Evolutionary conservation across 2,329 filamentous ascomycete genomes (phyloP).

Genomic region (Lasiodiplodia citricola): DNA sequence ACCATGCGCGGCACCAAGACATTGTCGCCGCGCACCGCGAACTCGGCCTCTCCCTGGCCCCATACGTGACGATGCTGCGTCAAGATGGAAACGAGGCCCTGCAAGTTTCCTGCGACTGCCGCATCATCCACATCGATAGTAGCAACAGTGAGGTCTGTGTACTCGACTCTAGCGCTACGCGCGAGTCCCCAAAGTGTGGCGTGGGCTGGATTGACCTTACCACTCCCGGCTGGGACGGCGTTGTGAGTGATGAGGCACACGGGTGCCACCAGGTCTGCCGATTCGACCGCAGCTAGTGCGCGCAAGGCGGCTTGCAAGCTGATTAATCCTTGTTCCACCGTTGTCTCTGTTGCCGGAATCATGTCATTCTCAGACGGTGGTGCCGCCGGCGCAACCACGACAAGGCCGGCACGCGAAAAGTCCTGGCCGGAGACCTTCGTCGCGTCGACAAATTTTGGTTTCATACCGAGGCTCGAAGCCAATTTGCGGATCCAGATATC

Average conservation of each 20-base stretch:
- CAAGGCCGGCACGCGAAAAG: background rate
- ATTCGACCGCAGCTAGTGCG: background rate
- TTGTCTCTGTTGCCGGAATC: background rate
- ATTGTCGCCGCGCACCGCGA: background rate
- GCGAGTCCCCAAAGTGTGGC: background rate
- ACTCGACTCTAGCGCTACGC: background rate
- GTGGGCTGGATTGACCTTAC: background rate
- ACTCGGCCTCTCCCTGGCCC: background rate
- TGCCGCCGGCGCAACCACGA: background rate
- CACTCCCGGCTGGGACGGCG: background rate
- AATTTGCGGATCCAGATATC: too few species aligned
- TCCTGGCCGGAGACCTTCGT: too few species aligned
- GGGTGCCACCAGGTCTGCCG: background rate
- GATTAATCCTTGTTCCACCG: background rate
- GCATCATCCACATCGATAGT: background rate
- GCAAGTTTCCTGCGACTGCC: background rate
- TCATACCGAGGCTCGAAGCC: too few species aligned
- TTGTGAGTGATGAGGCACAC: background rate
- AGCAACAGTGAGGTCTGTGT: background rate
- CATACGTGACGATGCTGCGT: background rate
- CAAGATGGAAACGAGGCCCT: background rate
- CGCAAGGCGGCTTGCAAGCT: background rate
- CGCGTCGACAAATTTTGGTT: too few species aligned
- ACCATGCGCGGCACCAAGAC: background rate
- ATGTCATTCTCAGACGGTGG: background rate